These are phyloP conservation scores for Populus nigra DNA, from an alignment of 345 rosid genomes.

Conservation along the genomic window DNA sequence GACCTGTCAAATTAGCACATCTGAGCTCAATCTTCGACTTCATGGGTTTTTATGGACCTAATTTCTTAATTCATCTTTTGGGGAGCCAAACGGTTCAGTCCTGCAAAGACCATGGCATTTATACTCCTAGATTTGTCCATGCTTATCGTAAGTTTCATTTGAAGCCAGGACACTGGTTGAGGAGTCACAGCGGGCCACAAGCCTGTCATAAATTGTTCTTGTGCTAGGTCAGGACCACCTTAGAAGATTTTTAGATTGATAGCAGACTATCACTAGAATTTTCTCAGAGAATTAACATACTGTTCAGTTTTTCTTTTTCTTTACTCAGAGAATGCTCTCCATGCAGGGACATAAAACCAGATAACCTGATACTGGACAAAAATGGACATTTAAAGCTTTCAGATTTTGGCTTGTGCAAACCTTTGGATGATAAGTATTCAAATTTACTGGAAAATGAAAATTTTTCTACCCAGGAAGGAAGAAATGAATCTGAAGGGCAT, in stretches of 20 bases:
- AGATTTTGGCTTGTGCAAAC: slow-evolving; percentile 98
- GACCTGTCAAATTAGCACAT: slow-evolving; percentile 1
- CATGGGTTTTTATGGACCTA: background rate
- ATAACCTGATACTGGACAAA: slow-evolving; percentile 88
- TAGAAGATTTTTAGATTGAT: background rate
- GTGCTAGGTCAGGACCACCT: background rate
- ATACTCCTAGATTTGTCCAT: background rate
- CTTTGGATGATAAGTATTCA: slow-evolving; percentile 89
- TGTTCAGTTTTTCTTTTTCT: background rate
- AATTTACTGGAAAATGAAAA: slow-evolving; percentile 71
- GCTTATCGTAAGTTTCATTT: background rate
- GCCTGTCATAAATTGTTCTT: background rate
- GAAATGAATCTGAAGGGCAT: slow-evolving; percentile 41
- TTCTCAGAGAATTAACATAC: background rate
- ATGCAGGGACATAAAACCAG: slow-evolving; percentile 95
- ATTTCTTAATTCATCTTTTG: background rate
- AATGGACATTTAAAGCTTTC: slow-evolving; percentile 98
- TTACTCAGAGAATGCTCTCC: slow-evolving; percentile 26
- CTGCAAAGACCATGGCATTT: background rate
- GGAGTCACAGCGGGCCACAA: background rate
- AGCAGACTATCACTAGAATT: background rate
- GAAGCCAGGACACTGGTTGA: background rate
- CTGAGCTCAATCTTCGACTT: background rate
- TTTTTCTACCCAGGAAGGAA: slow-evolving; percentile 50
- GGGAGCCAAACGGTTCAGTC: background rate